Evolutionary conservation across 2,329 filamentous ascomycete genomes (phyloP).

Genomic region (Paecilomyces sp.): DNA sequence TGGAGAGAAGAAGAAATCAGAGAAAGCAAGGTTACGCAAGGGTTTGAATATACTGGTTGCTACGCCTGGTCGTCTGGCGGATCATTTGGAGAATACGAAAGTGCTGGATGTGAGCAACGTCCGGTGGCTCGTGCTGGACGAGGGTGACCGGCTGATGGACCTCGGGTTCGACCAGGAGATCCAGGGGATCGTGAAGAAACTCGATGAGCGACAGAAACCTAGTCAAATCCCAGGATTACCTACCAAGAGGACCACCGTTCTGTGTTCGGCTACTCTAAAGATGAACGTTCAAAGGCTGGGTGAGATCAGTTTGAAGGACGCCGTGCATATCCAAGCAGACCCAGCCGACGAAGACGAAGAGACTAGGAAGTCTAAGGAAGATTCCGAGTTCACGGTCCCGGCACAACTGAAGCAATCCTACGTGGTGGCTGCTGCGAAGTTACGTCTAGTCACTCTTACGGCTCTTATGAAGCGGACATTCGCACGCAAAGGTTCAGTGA

Average conservation of each 20-base stretch:
- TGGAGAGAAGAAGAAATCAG: conserved; percentile 68
- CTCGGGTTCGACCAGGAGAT: conserved; percentile 94
- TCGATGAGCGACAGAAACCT: conserved; percentile 60
- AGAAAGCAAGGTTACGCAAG: conserved; percentile 89
- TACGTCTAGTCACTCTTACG: conserved; percentile 80
- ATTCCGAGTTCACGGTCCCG: conserved; percentile 67
- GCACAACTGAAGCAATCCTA: conserved; percentile 93
- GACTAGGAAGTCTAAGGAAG: conserved; percentile 41
- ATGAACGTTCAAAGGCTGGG: conserved; percentile 92
- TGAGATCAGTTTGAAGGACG: conserved; percentile 91
- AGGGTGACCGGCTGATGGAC: conserved; percentile 97
- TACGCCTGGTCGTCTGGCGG: conserved; percentile 81
- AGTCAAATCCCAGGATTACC: conserved; percentile 59
- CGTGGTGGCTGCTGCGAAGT: conserved; percentile 77
- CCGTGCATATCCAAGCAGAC: conserved; percentile 73
- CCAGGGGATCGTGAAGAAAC: conserved; percentile 72
- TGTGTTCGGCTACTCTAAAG: conserved; percentile 97
- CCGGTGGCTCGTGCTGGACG: conserved; percentile 88
- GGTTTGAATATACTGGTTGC: conserved; percentile 94
- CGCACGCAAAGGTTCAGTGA: conserved; percentile 78
- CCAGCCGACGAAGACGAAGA: conserved; percentile 49
- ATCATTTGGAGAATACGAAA: conserved; percentile 90
- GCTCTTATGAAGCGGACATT: conserved; percentile 82
- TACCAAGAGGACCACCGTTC: conserved; percentile 70
- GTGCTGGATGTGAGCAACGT: conserved; percentile 82